Evolutionary conservation across 2,329 filamentous ascomycete species (phyloP).

Genomic region (Anthostomella pinea): DNA sequence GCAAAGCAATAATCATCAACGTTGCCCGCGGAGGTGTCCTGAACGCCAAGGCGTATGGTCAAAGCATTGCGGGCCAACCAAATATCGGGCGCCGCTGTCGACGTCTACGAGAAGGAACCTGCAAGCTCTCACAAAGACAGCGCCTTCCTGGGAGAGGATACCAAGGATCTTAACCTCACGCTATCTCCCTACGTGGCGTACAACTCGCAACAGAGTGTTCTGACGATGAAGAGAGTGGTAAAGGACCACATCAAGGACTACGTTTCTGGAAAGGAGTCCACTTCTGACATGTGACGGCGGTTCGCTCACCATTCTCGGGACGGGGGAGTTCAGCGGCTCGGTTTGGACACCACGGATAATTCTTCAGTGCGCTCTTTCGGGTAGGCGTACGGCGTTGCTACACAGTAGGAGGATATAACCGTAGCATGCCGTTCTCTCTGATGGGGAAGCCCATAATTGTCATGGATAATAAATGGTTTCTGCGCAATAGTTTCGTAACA

Average conservation of each 20-base stretch:
- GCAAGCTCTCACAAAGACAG: conserved; percentile 21
- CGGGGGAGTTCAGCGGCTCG: too few relatives aligned
- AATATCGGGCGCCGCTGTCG: conserved; percentile 23
- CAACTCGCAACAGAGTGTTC: conserved; percentile 20
- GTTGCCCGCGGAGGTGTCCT: conserved; percentile 22
- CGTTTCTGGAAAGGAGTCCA: conserved; percentile 10
- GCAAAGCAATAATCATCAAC: conserved; percentile 22
- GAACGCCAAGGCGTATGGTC: conserved; percentile 18
- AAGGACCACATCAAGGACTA: conserved; percentile 17
- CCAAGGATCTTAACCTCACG: conserved; percentile 17
- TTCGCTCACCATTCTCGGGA: too few relatives aligned
- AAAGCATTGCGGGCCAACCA: conserved; percentile 24
- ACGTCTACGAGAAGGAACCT: conserved; percentile 25
- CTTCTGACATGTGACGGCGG: too few relatives aligned
- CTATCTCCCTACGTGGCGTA: conserved; percentile 26
- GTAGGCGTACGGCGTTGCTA: too few relatives aligned
- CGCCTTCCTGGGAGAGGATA: conserved; percentile 14
- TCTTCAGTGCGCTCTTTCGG: too few relatives aligned
- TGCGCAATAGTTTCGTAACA: too few relatives aligned
- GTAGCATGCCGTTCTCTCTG: too few relatives aligned
- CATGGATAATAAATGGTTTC: too few relatives aligned
- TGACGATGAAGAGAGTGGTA: conserved; percentile 18
- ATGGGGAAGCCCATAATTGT: too few relatives aligned
- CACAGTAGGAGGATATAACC: too few relatives aligned
- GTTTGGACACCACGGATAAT: too few relatives aligned